A percentile compares a stretch with the other conserved stretches of the same genome.
Conservation (phyloP, 257 asterid species). For the Solanum boliviense region DNA sequence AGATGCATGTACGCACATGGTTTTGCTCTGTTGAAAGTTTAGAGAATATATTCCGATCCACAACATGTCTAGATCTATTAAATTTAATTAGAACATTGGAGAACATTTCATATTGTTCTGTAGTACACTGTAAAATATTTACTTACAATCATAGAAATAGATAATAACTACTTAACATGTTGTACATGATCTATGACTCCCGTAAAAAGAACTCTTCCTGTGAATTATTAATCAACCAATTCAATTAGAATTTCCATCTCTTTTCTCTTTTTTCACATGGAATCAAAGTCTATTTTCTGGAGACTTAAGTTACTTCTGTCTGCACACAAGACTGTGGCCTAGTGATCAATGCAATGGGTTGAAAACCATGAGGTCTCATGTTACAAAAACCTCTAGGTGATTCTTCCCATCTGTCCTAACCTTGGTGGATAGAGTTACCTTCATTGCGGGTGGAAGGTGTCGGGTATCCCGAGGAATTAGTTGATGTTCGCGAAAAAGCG, state of each 20-base stretch:
- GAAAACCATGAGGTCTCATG: not conserved
- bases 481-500: too few species aligned
- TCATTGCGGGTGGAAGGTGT: not conserved
- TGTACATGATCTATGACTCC: not conserved
- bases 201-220: too few species aligned
- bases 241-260: not conserved
- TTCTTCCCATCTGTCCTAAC: not conserved
- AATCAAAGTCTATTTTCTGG: not conserved
- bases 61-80: not conserved
- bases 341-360: not conserved
- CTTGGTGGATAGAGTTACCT: not conserved
- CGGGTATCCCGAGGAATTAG: too few species aligned
- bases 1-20: not conserved
- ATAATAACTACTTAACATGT: not conserved
- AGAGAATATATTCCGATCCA: not conserved
- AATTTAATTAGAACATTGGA: not conserved
- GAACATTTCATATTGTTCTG: not conserved
- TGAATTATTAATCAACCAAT: too few species aligned
- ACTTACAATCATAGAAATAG: not conserved
- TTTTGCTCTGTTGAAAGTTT: not conserved
- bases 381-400: not conserved
- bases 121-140: not conserved
- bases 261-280: not conserved
- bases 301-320: not conserved
- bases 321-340: not conserved